Conservation (phyloP, 129 eudicot species). For the Lactuca sativa region DNA sequence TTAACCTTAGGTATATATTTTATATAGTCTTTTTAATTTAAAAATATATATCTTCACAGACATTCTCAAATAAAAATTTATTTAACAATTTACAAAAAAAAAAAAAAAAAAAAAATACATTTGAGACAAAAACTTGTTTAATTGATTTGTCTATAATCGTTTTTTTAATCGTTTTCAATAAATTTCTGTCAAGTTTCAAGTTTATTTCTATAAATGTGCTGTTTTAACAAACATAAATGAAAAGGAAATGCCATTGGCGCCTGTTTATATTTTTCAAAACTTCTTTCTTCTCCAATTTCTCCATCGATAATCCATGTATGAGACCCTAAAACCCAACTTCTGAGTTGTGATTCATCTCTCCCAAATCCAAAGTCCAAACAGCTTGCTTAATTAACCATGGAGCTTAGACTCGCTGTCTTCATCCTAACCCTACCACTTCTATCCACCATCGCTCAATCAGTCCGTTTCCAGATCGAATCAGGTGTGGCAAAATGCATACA, state of each 20-base stretch:
- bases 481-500: constrained; percentile 78
- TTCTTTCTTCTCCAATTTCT: constrained; percentile 5
- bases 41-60: no score
- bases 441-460: constrained; percentile 37
- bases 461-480: constrained; percentile 72
- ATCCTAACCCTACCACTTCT: constrained; percentile 24
- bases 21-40: neutral
- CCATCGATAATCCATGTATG: constrained; percentile 5
- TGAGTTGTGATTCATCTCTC: neutral
- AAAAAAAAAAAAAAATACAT: no score
- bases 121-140: neutral
- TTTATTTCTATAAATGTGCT: neutral
- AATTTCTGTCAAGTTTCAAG: neutral
- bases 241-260: constrained; percentile 14
- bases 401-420: constrained; percentile 1
- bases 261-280: constrained; percentile 6
- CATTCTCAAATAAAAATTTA: neutral
- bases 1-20: neutral
- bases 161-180: neutral
- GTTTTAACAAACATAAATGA: neutral
- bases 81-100: neutral
- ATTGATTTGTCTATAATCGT: neutral
- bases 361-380: neutral
- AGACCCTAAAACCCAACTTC: constrained; percentile 3
- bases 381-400: constrained; percentile 9